Evolutionary conservation across 805 yeast species (phyloP).

Genomic region (Zygosaccharomyces pseudorouxii): DNA sequence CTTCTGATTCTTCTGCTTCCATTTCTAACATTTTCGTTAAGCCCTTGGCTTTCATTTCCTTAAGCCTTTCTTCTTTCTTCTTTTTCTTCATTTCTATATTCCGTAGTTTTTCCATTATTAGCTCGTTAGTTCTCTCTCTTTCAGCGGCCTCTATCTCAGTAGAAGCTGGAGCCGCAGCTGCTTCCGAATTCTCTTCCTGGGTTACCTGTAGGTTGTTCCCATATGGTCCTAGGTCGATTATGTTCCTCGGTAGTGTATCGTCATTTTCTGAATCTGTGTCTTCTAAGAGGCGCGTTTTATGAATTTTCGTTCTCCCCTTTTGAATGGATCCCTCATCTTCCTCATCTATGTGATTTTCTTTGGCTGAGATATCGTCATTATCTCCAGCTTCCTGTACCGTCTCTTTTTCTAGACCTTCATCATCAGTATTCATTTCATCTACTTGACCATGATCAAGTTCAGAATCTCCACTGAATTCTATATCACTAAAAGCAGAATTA

Average conservation of each 20-base stretch:
- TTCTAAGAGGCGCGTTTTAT: constrained; percentile 6
- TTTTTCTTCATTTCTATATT: constrained; percentile 15
- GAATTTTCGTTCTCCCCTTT: not conserved
- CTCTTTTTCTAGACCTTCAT: not conserved
- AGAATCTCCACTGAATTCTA: not conserved
- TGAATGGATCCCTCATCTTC: not conserved
- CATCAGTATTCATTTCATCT: constrained; percentile 3
- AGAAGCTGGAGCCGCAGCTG: not conserved
- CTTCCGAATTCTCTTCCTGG: not conserved
- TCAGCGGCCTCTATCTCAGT: not conserved
- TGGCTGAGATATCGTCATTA: constrained; percentile 14
- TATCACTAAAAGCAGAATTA: constrained; percentile 14
- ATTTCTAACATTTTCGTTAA: constrained; percentile 60
- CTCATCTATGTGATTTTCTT: constrained; percentile 6
- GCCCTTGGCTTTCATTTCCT: constrained; percentile 54
- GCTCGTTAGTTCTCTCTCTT: not conserved
- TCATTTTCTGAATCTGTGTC: constrained; percentile 3
- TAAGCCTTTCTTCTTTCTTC: constrained; percentile 24
- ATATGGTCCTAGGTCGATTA: constrained; percentile 30
- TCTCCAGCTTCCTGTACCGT: constrained; percentile 26
- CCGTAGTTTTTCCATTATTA: not conserved
- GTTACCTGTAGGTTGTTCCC: constrained; percentile 22
- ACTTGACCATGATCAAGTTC: not conserved
- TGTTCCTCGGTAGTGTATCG: constrained; percentile 9
- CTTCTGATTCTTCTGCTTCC: constrained; percentile 86